phyloP scores from a whole-genome alignment of 2,329 filamentous ascomycete species.

The Trichophyton mentagrophytes region DNA sequence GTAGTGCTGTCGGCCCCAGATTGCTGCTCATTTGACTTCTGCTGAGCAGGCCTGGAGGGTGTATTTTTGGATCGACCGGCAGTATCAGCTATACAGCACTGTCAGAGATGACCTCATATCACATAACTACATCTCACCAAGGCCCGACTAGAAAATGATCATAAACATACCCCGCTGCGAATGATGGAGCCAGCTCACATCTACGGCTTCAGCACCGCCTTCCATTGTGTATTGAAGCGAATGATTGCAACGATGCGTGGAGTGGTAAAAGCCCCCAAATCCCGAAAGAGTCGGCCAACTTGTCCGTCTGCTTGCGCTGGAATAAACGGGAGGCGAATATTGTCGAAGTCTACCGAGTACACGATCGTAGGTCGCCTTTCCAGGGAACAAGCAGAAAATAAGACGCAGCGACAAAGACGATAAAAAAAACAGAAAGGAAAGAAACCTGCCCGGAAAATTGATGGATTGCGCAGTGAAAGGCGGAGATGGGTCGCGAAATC shows the following conservation, averaged over 20 bases:
- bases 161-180: slow-evolving; percentile 58
- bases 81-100: slow-evolving; percentile 17
- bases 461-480: not conserved
- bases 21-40: not conserved
- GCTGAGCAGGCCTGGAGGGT: slow-evolving; percentile 16
- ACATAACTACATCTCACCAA: not conserved
- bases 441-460: not conserved
- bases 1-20: not conserved
- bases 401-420: too few relatives aligned
- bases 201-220: slow-evolving; percentile 59
- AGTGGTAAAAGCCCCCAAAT: not conserved
- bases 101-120: not conserved
- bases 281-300: too few relatives aligned
- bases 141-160: not conserved
- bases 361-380: too few relatives aligned
- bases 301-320: too few relatives aligned
- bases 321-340: too few relatives aligned
- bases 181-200: slow-evolving; percentile 86
- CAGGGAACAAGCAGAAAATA: too few relatives aligned
- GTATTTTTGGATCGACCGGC: slow-evolving; percentile 26
- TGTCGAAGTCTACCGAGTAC: too few relatives aligned
- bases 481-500: not conserved
- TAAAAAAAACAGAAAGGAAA: not conserved
- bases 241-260: not conserved
- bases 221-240: slow-evolving; percentile 45